Base-by-base conservation (phyloP, 2,329 filamentous ascomycete species). In the Venturiaceae sp. region DNA sequence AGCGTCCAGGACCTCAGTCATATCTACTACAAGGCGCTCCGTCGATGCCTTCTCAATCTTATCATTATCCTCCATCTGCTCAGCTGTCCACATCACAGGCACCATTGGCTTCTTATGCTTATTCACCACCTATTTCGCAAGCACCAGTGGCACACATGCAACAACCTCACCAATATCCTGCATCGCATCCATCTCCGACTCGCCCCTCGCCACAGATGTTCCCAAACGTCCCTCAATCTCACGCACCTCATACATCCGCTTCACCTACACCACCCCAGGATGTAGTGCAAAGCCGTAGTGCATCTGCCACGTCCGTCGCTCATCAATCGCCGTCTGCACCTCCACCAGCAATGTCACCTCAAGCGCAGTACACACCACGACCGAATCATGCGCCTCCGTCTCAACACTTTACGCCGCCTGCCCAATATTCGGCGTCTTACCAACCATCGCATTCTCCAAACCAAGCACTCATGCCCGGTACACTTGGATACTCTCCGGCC, bases 401-500 rank as follows among this genome's bases (percentile, higher is more conserved):
- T 11, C 36, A 11, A 39, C n/a, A 39, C 36, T n/a, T 11, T 11
- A 11, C 11, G 36, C n/a, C 36, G 36, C 36, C 11, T 39, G 11
- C 36, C 11, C 36, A 11, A 39, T 39, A 11, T 39, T 11, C 36
- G 36, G 11, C 36, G 11, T n/a, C 36, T 39, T n/a, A n/a, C n/a
- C 52, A 36, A 23, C 19, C 30, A 11, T 30, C 33, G 34, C 52
- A 34, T 21, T 26, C 36, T 11, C 36, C 36, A 39, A 39, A 39
- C 36, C 11, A 11, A 39, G 36, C 11, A 11, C n/a, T n/a, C 11
- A 39, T 11, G 11, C 11, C 36, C 36, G 11, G 36, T 39, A 11
- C n/a, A 56, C 53, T 34, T 16, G 53, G 53, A 14, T 56, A 37
- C n/a, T 56, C 53, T 28, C 53, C 53, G 16, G 37, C 53, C 33